Conservation (phyloP, 169 alveolate species). For the Plasmodium gonderi region DNA sequence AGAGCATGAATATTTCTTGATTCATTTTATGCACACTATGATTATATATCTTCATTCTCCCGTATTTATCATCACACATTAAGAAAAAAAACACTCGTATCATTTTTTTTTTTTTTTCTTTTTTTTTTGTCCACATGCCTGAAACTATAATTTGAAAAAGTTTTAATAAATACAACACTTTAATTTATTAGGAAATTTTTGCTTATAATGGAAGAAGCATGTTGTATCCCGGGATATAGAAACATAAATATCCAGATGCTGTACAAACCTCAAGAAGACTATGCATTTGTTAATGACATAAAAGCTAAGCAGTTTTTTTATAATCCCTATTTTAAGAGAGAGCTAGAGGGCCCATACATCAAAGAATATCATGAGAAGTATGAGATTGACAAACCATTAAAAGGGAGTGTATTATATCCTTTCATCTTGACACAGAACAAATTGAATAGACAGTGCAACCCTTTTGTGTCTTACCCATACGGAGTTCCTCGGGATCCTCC, state of each 20-base stretch:
- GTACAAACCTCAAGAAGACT: slow-evolving; percentile 73
- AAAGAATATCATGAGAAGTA: slow-evolving; percentile 31
- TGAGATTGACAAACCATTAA: background rate
- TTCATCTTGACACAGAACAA: slow-evolving; percentile 5
- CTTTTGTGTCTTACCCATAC: slow-evolving; percentile 67
- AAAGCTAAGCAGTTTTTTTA: slow-evolving; percentile 41
- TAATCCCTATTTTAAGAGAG: slow-evolving; percentile 53
- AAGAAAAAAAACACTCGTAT: background rate
- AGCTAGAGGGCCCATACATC: slow-evolving; percentile 40
- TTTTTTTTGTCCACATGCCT: background rate
- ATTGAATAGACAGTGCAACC: slow-evolving; percentile 60
- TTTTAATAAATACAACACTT: background rate
- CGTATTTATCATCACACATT: too few species aligned
- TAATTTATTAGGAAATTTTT: background rate
- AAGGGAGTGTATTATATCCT: slow-evolving; percentile 4
- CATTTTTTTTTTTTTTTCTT: background rate
- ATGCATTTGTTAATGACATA: slow-evolving; percentile 54
- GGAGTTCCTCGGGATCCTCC: slow-evolving; percentile 52
- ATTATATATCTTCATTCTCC: background rate
- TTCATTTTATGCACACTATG: background rate
- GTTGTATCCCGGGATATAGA: slow-evolving; percentile 64
- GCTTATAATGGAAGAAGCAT: slow-evolving; percentile 27
- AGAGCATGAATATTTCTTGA: background rate
- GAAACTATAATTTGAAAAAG: background rate
- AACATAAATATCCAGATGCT: slow-evolving; percentile 20